Evolutionary conservation across 371 early-diverging fungal species (phyloP).

Genomic region (Circinella minor): DNA sequence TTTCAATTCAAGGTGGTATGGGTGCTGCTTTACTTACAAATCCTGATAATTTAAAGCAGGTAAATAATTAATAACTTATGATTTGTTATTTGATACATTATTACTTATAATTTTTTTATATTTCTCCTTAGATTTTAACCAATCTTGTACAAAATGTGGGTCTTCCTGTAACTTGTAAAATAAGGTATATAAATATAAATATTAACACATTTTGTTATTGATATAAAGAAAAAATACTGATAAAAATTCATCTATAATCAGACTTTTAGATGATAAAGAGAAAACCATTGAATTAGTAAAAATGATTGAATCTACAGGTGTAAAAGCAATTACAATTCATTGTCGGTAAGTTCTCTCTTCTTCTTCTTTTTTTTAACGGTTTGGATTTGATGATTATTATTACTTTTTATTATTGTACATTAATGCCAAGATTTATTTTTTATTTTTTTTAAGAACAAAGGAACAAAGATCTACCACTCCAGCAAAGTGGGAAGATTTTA

Average conservation of each 20-base stretch:
- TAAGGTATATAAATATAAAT: constrained; percentile 45
- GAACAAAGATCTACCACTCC: constrained; percentile 77
- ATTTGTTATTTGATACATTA: too few species aligned
- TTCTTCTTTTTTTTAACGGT: background rate
- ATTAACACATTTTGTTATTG: background rate
- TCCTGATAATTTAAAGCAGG: constrained; percentile 78
- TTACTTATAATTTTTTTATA: too few species aligned
- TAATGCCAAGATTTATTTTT: background rate
- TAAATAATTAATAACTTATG: constrained; percentile 1
- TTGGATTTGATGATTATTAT: background rate
- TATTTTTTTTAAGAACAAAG: constrained; percentile 49
- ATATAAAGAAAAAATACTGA: background rate
- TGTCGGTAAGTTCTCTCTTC: constrained; percentile 65
- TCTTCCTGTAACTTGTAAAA: constrained; percentile 84
- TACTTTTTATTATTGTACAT: too few species aligned
- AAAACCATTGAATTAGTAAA: constrained; percentile 82
- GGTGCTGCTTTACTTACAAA: constrained; percentile 90
- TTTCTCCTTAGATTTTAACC: constrained; percentile 62
- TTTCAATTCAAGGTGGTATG: constrained; percentile 95
- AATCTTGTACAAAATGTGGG: constrained; percentile 76
- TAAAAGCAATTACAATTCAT: constrained; percentile 90
- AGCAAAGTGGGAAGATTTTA: constrained; percentile 89
- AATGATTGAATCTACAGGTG: constrained; percentile 85
- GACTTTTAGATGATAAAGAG: constrained; percentile 73
- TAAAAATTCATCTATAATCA: constrained; percentile 9